Conservation (phyloP, 2,329 filamentous ascomycete genomes). For the Talaromyces sp. region DNA sequence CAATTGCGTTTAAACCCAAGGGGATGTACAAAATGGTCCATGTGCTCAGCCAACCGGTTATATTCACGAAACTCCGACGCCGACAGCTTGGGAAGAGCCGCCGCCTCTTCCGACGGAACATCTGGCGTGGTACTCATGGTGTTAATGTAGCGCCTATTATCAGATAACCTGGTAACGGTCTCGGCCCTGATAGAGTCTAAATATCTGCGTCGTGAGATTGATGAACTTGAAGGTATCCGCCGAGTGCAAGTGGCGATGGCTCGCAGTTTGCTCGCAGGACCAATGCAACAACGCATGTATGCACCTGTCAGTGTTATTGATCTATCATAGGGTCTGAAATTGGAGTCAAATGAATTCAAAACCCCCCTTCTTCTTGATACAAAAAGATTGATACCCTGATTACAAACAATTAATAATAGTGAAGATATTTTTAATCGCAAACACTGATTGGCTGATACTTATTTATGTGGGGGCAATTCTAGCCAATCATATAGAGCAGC, state of each 20-base stretch:
- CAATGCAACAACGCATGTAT: background rate
- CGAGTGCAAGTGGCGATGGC: background rate
- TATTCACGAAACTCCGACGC: constrained; percentile 63
- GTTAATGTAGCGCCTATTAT: constrained; percentile 46
- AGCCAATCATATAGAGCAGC: background rate
- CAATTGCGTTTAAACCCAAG: background rate
- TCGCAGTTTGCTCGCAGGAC: background rate
- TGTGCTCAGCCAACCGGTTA: constrained; percentile 68
- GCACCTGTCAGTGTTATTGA: background rate
- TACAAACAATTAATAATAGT: background rate
- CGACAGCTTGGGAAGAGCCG: constrained; percentile 60
- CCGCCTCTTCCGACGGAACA: constrained; percentile 74
- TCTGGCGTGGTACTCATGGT: constrained; percentile 45
- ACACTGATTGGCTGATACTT: background rate
- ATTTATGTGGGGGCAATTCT: background rate
- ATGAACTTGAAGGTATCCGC: background rate
- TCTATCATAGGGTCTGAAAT: background rate
- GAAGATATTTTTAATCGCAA: background rate
- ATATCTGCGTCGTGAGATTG: background rate
- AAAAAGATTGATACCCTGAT: background rate
- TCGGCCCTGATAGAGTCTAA: constrained; percentile 3
- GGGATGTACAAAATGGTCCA: constrained; percentile 62
- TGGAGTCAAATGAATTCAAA: background rate
- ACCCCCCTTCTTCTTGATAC: background rate
- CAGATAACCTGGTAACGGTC: constrained; percentile 28